phyloP scores from a whole-genome alignment of 2,329 filamentous ascomycete species.

The Cordyceps farinosa region DNA sequence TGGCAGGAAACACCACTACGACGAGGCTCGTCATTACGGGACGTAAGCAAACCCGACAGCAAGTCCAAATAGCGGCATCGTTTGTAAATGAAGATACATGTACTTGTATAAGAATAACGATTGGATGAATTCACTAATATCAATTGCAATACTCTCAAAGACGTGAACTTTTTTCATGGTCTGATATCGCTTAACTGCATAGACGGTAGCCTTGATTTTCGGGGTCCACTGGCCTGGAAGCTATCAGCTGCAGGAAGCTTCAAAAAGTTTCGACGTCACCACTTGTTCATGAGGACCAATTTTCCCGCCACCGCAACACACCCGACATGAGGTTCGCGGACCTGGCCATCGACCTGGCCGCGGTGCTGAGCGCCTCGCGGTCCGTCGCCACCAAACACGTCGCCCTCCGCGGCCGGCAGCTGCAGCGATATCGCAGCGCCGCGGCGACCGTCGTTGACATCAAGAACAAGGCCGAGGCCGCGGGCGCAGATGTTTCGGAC shows the following conservation, averaged over 20 bases:
- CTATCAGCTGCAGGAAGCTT: background rate
- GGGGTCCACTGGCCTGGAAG: constrained; percentile 1
- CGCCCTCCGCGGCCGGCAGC: constrained; percentile 53
- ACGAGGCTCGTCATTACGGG: constrained; percentile 38
- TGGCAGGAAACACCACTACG: constrained; percentile 33
- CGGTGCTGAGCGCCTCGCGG: constrained; percentile 66
- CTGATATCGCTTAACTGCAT: constrained; percentile 17
- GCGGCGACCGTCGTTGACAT: constrained; percentile 41
- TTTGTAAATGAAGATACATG: background rate
- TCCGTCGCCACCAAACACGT: constrained; percentile 62
- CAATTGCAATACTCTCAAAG: background rate
- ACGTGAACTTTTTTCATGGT: background rate
- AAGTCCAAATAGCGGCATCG: background rate
- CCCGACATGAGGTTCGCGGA: constrained; percentile 57
- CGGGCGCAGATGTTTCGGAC: background rate
- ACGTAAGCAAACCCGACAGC: constrained; percentile 26
- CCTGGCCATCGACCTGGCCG: constrained; percentile 64
- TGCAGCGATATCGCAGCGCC: constrained; percentile 45
- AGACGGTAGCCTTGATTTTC: background rate
- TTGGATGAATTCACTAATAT: background rate
- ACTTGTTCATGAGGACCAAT: constrained; percentile 17
- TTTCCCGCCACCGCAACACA: constrained; percentile 25
- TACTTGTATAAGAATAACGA: background rate
- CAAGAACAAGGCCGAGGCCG: constrained; percentile 25
- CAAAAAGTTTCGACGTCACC: constrained; percentile 1